Evolutionary conservation across 129 eudicot species (phyloP).

Genomic region (Centella asiatica): DNA sequence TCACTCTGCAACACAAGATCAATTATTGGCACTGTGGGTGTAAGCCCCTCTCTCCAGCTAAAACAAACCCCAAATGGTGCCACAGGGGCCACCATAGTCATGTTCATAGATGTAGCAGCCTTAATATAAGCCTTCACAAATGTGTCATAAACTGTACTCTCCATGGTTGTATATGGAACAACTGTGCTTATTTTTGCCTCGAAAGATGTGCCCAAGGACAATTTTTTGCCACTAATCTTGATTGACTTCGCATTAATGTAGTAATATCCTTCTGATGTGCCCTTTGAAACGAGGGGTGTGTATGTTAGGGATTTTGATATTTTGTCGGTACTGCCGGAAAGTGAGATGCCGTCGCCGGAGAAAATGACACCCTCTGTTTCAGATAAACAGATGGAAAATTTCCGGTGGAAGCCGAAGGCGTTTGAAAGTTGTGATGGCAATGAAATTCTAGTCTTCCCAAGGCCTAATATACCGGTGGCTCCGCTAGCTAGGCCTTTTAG

Average conservation of each 20-base stretch:
- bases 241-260: conserved; percentile 39
- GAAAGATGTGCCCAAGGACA: conserved; percentile 13
- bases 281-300: conserved; percentile 46
- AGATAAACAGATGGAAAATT: conserved; percentile 56
- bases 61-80: conserved; percentile 62
- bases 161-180: conserved; percentile 51
- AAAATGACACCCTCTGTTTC: conserved; percentile 38
- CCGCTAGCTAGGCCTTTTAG: conserved; percentile 36
- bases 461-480: conserved; percentile 60
- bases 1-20: conserved; percentile 77
- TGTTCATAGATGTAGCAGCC: conserved; percentile 36
- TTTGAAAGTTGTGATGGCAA: conserved; percentile 43
- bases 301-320: conserved; percentile 42
- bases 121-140: conserved; percentile 28
- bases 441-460: conserved; percentile 48
- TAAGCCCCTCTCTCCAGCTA: conserved; percentile 15
- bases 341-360: conserved; percentile 20
- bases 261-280: conserved; percentile 5
- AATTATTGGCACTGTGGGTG: conserved; percentile 32
- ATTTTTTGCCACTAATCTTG: conserved; percentile 37
- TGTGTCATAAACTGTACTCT: conserved; percentile 27
- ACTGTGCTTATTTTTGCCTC: conserved; percentile 44
- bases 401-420: conserved; percentile 39
- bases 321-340: conserved; percentile 1
- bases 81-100: conserved; percentile 37